Base-by-base conservation (phyloP, 2,329 filamentous ascomycete genomes). In the Fusarium cyanostomum region DNA sequence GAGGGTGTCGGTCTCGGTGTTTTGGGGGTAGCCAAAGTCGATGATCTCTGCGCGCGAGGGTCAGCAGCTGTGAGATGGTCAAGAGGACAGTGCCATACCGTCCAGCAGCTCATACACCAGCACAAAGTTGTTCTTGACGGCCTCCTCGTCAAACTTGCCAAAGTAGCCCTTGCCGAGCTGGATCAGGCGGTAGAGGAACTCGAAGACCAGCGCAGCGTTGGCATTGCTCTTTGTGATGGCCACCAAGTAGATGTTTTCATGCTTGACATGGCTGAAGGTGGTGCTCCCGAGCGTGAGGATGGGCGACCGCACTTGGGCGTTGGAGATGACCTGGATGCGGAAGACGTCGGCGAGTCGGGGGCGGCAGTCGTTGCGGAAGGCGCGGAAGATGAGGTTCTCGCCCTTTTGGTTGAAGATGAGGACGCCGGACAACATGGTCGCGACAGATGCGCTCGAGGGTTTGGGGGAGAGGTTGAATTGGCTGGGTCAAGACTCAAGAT, bases 121-220 rank as follows among this genome's bases (percentile, higher is more conserved):
- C 66, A 99, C 95, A 81, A 99, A 99, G 82, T 99, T 99, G 81
- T 97, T 98, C 89, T 99, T 99, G 71, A 99, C 94, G 55, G 95
- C 94, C 81, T 99, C 95, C 83, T 99, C 95, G 74, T 99, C 95
- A 74, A 99, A 97, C 79, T 98, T 98, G 75, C 92, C 94, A 84
- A 99, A 99, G 80, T 99, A 99, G 56, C 93, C 92, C 80, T 92
- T 93, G 37, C 95, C 95, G 66, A 99, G 83, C 74, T 90, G 86
- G 67, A 97, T 92, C 73, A 99, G 82, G 70, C 94, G 88, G 81
- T 98, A 98, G 62, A 99, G 83, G 75, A 99, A 99, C 81, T 99
- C 95, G 74, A 99, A 99, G 21, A 99, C 92, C 54, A 99, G 86
- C 37, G 96, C 96, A 11, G 94, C 94, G 86, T 99, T 99, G 81